These are phyloP conservation scores for Aspergillus mulundensis DNA, from an alignment of 495 filamentous ascomycete species.

Conservation along the genomic window DNA sequence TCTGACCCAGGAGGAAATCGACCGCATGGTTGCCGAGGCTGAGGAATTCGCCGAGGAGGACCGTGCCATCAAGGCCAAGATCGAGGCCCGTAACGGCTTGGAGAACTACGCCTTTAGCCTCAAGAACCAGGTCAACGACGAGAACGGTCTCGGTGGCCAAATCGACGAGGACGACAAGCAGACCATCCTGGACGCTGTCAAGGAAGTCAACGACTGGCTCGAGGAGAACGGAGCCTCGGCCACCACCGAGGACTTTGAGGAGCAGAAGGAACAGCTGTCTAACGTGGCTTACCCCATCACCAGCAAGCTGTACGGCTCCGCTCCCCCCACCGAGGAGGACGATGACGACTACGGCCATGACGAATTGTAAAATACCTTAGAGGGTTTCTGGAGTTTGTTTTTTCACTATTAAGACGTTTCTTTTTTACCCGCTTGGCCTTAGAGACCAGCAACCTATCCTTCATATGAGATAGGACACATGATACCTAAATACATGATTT, in stretches of 20 bases:
- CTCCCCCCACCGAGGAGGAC: conserved; percentile 57
- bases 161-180: conserved; percentile 99
- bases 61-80: conserved; percentile 91
- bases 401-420: conserved; percentile 16
- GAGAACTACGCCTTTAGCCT: conserved; percentile 96
- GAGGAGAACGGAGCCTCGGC: conserved; percentile 91
- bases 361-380: conserved; percentile 70
- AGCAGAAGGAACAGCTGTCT: conserved; percentile 99
- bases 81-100: conserved; percentile 91
- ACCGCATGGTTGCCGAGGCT: conserved; percentile 95
- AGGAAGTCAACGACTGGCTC: conserved; percentile 96
- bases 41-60: conserved; percentile 99
- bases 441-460: conserved; percentile 3
- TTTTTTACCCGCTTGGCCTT: conserved; percentile 7
- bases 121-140: conserved; percentile 98
- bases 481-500: conserved; percentile 29
- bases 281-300: conserved; percentile 98
- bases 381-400: conserved; percentile 44
- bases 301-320: conserved; percentile 86
- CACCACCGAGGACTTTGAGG: conserved; percentile 89
- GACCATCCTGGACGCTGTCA: conserved; percentile 90
- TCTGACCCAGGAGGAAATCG: conserved; percentile 92
- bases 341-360: conserved; percentile 80
- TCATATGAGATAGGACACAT: conserved; percentile 18
- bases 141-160: conserved; percentile 95